phyloP scores from a whole-genome alignment of 1,139 yeast genomes.

The Scheffersomyces illinoinensis region DNA sequence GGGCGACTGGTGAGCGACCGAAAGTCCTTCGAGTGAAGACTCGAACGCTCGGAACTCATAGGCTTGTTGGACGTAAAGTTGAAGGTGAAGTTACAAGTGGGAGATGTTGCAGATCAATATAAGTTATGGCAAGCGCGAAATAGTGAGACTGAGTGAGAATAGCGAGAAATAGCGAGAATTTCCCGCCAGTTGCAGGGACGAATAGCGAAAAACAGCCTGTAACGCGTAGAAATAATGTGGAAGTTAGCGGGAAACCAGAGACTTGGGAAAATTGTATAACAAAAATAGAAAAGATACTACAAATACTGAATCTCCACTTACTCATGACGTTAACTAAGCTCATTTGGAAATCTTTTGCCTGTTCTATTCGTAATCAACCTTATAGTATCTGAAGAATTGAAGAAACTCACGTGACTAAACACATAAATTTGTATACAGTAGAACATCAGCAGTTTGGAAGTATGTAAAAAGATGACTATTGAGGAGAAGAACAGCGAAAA shows the following conservation, averaged over 20 bases:
- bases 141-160: not conserved
- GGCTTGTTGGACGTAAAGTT: not conserved
- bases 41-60: slow-evolving; percentile 1
- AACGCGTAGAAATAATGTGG: too few species aligned
- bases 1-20: not conserved
- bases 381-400: not conserved
- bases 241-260: too few species aligned
- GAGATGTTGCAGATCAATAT: not conserved
- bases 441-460: not conserved
- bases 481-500: not conserved
- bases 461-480: not conserved
- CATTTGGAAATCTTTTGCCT: not conserved
- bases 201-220: too few species aligned
- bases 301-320: not conserved
- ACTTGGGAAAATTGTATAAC: too few species aligned
- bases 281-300: too few species aligned
- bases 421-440: not conserved
- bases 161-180: not conserved
- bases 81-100: not conserved
- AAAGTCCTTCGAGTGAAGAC: not conserved
- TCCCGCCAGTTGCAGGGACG: too few species aligned
- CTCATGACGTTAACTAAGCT: not conserved
- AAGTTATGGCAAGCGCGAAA: not conserved
- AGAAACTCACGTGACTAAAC: not conserved
- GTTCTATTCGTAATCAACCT: not conserved